Conservation (phyloP, 2,329 filamentous ascomycete genomes). For the Aspergillus neoniger region DNA sequence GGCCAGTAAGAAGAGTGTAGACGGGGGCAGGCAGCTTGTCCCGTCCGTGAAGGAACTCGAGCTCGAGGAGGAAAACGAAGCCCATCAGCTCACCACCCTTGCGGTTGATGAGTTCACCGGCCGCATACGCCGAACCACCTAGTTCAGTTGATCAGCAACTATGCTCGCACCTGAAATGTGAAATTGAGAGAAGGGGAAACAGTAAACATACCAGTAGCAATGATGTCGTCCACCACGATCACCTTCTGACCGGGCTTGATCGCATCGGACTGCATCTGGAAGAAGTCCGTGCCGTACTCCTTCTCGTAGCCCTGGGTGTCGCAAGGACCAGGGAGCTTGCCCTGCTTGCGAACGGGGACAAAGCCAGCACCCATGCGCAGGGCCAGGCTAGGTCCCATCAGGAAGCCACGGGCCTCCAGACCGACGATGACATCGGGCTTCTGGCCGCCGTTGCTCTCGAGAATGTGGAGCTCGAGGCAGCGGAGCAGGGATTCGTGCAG, state of each 20-base stretch:
- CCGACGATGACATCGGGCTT: conserved; percentile 89
- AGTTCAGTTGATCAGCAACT: conserved; percentile 4
- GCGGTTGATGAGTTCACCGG: conserved; percentile 80
- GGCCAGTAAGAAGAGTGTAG: conserved; percentile 75
- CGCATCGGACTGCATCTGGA: conserved; percentile 90
- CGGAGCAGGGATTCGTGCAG: conserved; percentile 77
- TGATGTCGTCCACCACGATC: conserved; percentile 94
- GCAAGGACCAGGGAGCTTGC: conserved; percentile 90
- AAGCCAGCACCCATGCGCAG: conserved; percentile 80
- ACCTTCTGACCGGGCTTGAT: conserved; percentile 86
- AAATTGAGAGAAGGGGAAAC: background rate
- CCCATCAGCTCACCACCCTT: conserved; percentile 83
- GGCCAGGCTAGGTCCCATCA: conserved; percentile 89
- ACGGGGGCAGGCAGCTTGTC: conserved; percentile 84
- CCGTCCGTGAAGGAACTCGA: conserved; percentile 88
- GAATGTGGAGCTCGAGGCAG: conserved; percentile 81
- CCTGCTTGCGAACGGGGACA: conserved; percentile 90
- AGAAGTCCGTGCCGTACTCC: conserved; percentile 93
- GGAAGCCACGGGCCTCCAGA: conserved; percentile 89
- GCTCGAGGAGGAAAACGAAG: conserved; percentile 93
- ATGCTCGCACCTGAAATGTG: background rate
- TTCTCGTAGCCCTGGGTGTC: conserved; percentile 86
- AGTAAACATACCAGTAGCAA: conserved; percentile 78
- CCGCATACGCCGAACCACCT: conserved; percentile 91
- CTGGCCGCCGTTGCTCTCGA: conserved; percentile 60